Conservation (phyloP, 2,329 filamentous ascomycete genomes). For the Tolypocladium amazonense region DNA sequence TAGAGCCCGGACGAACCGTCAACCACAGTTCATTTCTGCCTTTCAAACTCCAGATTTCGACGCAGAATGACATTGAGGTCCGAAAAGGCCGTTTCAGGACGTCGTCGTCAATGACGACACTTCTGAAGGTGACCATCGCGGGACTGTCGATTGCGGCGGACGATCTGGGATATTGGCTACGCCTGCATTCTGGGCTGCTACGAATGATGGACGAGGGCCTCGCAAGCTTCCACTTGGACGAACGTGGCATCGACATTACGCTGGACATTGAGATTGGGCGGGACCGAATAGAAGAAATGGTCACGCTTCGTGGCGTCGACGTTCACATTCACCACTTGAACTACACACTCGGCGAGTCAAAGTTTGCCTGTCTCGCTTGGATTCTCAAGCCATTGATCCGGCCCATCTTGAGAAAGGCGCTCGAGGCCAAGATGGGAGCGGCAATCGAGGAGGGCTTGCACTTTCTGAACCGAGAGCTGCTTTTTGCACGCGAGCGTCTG, state of each 20-base stretch:
- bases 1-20: slow-evolving; percentile 77
- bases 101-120: slow-evolving; percentile 53
- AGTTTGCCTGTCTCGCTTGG: slow-evolving; percentile 70
- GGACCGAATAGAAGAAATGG: slow-evolving; percentile 68
- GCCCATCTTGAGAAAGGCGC: slow-evolving; percentile 65
- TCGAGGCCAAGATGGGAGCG: slow-evolving; percentile 68
- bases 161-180: slow-evolving; percentile 84
- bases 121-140: slow-evolving; percentile 68
- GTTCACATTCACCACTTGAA: slow-evolving; percentile 81
- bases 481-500: slow-evolving; percentile 78
- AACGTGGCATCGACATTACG: slow-evolving; percentile 76
- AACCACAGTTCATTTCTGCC: slow-evolving; percentile 85
- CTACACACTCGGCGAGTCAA: slow-evolving; percentile 65
- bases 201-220: slow-evolving; percentile 74
- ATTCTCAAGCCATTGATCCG: slow-evolving; percentile 74
- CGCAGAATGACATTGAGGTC: slow-evolving; percentile 78
- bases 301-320: slow-evolving; percentile 63
- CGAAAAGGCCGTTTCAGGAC: slow-evolving; percentile 60
- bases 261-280: slow-evolving; percentile 76
- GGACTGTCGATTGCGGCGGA: slow-evolving; percentile 77
- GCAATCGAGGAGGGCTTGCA: slow-evolving; percentile 61
- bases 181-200: slow-evolving; percentile 64
- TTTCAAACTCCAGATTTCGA: slow-evolving; percentile 69
- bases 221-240: slow-evolving; percentile 74
- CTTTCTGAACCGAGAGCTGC: slow-evolving; percentile 69